Conservation (phyloP, 148 eudicot genomes). For the Polygonum maritimum region DNA sequence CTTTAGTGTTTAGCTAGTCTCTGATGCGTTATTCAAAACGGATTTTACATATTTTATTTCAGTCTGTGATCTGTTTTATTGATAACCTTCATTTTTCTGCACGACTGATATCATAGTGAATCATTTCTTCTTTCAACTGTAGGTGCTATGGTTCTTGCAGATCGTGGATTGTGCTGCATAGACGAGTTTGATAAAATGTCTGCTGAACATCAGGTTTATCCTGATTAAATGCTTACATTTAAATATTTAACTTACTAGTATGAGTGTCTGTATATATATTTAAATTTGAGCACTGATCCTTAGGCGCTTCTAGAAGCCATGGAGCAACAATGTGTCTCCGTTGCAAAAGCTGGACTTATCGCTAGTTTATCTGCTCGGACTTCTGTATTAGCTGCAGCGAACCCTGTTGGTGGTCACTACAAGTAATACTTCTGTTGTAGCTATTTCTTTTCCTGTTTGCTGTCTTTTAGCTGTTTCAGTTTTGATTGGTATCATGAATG, state of each 20-base stretch:
- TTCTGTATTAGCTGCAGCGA: constrained; percentile 96
- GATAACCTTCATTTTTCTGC: background rate
- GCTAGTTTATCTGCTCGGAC: constrained; percentile 98
- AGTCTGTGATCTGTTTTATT: background rate
- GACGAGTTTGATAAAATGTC: constrained; percentile 99
- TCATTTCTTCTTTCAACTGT: constrained; percentile 1
- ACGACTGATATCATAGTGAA: background rate
- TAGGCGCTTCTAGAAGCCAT: constrained; percentile 96
- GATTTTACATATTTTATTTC: background rate
- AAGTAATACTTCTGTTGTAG: constrained; percentile 30
- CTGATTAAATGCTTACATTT: background rate
- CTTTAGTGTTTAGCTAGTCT: background rate
- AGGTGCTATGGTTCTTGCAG: constrained; percentile 99
- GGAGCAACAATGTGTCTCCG: constrained; percentile 99
- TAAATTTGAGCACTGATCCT: background rate
- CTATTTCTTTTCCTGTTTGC: background rate
- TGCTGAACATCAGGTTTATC: constrained; percentile 90
- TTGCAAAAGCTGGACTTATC: constrained; percentile 97
- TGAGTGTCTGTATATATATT: background rate
- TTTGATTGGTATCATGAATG: background rate
- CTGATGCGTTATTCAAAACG: background rate
- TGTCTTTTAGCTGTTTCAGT: background rate
- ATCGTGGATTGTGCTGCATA: constrained; percentile 92
- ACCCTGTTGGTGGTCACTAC: constrained; percentile 95
- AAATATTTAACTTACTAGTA: background rate